phyloP scores from a whole-genome alignment of 306 rosid genomes.

The Trichosanthes truncata region DNA sequence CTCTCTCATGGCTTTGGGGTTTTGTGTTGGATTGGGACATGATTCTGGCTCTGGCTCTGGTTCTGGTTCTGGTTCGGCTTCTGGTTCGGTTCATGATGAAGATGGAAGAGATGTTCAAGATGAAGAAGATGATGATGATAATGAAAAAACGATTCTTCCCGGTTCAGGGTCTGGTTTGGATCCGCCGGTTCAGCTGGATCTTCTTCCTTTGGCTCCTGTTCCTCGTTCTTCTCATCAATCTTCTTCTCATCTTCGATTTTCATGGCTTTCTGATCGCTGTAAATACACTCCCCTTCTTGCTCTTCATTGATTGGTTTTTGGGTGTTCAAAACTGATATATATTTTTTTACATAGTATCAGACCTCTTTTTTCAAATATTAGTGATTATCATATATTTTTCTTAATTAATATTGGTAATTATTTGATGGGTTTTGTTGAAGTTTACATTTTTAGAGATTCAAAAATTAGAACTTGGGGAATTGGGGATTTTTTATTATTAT shows the following conservation, averaged over 20 bases:
- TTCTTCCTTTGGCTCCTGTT: conserved; percentile 66
- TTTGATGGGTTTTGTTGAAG: not conserved
- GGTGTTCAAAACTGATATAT: no score
- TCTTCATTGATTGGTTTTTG: no score
- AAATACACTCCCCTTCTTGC: not conserved
- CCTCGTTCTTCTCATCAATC: conserved; percentile 25
- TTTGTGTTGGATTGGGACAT: conserved; percentile 28
- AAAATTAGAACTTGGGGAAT: not conserved
- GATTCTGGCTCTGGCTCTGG: not conserved
- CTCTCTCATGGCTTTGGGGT: conserved; percentile 21
- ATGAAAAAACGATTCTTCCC: not conserved
- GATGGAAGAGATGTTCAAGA: not conserved
- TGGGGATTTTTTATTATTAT: not conserved
- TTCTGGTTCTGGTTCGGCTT: not conserved
- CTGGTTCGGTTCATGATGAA: not conserved
- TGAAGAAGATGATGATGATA: conserved; percentile 6
- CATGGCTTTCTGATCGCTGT: conserved; percentile 71
- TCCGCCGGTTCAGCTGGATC: conserved; percentile 78
- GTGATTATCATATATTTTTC: no score
- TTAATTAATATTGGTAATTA: not conserved
- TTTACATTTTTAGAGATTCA: not conserved
- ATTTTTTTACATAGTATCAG: no score
- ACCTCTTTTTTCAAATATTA: no score
- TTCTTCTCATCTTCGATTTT: conserved; percentile 32
- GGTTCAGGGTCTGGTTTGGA: conserved; percentile 61